Base-by-base conservation (phyloP, 257 asterid genomes). In the Haberlea rhodopensis region DNA sequence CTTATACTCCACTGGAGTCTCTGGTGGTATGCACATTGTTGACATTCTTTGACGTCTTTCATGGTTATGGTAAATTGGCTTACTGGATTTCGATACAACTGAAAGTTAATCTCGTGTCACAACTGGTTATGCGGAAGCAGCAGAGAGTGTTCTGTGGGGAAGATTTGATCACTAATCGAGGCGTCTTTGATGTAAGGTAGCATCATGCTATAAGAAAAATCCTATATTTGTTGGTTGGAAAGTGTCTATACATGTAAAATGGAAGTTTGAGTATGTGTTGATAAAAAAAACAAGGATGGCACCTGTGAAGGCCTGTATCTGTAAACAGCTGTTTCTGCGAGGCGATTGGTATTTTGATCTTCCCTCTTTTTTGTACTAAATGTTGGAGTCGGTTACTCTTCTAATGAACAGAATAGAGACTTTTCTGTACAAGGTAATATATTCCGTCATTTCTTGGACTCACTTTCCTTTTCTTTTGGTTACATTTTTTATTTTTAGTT, bases 1-100 rank as follows among this genome's bases (percentile, higher is more conserved):
- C 16, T 67, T n/a, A 48, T 52, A 62, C 48, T 60, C 62, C 54
- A 58, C n/a, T 37, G 4, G n/a, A 37, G 11, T 37, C 16, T 9
- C 46, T 9, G 46, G 46, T 9, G 46, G 46, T 37, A 8, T n/a
- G 11, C 46, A 37, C 13, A 11, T 37, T 11, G n/a, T 37, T 37
- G 10, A n/a, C 46, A 0, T 0, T 0, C 8, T 32, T 32, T 9
- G 43, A 32, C 43, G 9, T 8, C 13, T 8, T 32, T 32, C 43
- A 32, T 32, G 43, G 43, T 32, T 15, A 32, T 32, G 13, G 15
- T 32, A 13, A 32, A 32, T 8, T 13, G 37, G 43, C 3, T 15
- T 9, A 32, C 43, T 8, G 15, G 43, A 1, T 32, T 32, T 32
- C 3, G 43, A 32, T 0, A 32, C 15, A 0, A 15, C 13, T 32